Evolutionary conservation across 2,329 filamentous ascomycete species (phyloP).

Genomic region (Trichoderma sp.): DNA sequence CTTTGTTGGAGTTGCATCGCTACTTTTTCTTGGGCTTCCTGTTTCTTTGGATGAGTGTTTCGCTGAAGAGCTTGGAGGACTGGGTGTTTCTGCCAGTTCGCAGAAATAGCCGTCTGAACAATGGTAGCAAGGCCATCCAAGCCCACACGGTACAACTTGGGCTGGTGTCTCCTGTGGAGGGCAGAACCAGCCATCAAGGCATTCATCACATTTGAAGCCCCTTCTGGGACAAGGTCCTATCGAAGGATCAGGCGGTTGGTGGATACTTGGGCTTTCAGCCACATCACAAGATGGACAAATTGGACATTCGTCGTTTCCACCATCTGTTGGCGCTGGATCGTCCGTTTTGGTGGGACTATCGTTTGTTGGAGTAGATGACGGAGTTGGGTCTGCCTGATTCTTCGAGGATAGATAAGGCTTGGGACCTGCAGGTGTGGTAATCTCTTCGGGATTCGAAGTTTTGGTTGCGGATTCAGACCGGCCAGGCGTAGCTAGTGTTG

Average conservation of each 20-base stretch:
- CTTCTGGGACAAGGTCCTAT: conserved; percentile 35
- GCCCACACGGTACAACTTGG: conserved; percentile 37
- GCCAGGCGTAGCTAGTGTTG: neutral
- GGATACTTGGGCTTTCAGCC: neutral
- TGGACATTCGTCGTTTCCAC: conserved; percentile 23
- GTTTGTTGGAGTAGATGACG: neutral
- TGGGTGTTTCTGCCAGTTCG: conserved; percentile 24
- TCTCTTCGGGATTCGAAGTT: neutral
- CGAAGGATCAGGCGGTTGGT: conserved; percentile 20
- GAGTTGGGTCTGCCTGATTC: neutral
- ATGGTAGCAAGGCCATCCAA: conserved; percentile 42
- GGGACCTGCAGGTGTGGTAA: conserved; percentile 1
- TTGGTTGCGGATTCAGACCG: neutral
- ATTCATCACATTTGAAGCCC: conserved; percentile 39
- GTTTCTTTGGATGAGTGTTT: neutral
- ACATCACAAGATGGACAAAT: conserved; percentile 32
- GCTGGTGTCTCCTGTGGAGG: conserved; percentile 40
- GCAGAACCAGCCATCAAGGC: conserved; percentile 41
- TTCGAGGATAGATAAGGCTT: neutral
- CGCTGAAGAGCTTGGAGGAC: neutral
- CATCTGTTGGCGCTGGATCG: neutral
- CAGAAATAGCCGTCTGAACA: conserved; percentile 40
- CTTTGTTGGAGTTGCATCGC: conserved; percentile 2
- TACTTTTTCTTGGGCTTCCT: neutral
- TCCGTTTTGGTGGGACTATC: neutral